Evolutionary conservation across 495 filamentous ascomycete species (phyloP), one percentile per base, ranked within the genome.

Genomic region (Aspergillus hancockii): DNA sequence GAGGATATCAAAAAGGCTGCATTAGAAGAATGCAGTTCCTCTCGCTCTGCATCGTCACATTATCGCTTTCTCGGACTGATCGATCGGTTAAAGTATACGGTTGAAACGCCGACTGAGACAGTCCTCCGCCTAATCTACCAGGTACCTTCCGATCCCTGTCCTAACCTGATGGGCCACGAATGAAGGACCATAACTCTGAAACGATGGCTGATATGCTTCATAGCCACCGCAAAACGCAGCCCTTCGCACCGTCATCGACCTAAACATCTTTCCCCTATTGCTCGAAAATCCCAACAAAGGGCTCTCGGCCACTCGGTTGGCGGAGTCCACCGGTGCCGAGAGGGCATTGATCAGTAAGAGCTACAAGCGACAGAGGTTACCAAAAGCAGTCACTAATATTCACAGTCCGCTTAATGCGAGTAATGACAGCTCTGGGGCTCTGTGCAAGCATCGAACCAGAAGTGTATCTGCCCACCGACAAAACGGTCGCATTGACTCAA

Each of bases 141-240:
- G 71, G 74, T 77, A 62, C 9, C 25, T 14, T 4, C 10, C 13
- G 7, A 6, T 45, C 9, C n/a, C 10, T 18, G 13, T 36, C 36
- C 28, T 31, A 18, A 51, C 60, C 49, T 60, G 3, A 28, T 28
- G 25, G 7, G 7, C 25, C 25, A 3, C 25, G 7, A 28, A 28
- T 28, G 7, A 28, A 28, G 25, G 25, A 28, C 25, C 25, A 7
- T 28, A 36, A 1, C 2, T 16, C 38, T 41, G 9, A 41, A n/a
- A 41, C 38, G 16, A 41, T n/a, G 14, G 38, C 38, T 41, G 7
- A 41, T 3, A 14, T 6, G 16, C 30, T 28, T 9, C 18, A n/a
- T 38, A 77, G 75, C 73, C 75, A 18, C 73, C 75, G 4, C 73
- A 75, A 40, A 77, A 77, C 64, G 73, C 73, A 7, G 71, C 75